Percentiles rank a stretch among this genome's conserved stretches.
These are phyloP conservation scores for Sordaria brevicollis DNA, from an alignment of 495 filamentous ascomycete genomes.

Conservation along the genomic window DNA sequence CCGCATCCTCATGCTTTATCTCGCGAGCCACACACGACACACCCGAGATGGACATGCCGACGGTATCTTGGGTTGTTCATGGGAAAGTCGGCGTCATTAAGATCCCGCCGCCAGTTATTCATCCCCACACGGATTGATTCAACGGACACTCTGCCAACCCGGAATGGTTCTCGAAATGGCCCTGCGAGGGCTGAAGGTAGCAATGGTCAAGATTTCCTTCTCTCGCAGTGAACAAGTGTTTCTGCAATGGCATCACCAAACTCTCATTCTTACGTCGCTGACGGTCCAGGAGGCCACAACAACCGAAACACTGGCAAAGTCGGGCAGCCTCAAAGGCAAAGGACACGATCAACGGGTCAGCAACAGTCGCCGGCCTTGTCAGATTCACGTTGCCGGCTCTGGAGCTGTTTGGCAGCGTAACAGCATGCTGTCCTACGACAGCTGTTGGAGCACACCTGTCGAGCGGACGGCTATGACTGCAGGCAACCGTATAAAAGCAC, in stretches of 20 bases:
- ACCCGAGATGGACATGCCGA: neutral
- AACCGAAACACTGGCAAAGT: neutral
- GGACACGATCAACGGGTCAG: neutral
- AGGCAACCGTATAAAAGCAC: neutral
- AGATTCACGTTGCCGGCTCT: neutral
- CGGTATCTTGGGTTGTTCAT: neutral
- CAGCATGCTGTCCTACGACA: neutral
- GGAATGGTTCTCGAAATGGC: neutral
- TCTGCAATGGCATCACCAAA: neutral
- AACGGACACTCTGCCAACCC: neutral
- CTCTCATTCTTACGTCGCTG: neutral
- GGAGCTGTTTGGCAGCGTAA: neutral
- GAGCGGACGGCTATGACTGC: neutral
- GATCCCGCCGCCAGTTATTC: neutral
- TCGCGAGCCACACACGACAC: neutral
- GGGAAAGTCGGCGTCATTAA: neutral
- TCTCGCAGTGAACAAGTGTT: neutral
- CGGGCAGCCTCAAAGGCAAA: neutral
- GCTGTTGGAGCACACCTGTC: neutral
- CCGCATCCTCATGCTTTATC: neutral
- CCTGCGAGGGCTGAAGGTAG: neutral
- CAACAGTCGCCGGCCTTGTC: neutral
- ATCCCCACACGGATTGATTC: neutral
- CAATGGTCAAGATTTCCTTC: neutral
- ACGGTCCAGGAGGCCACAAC: neutral